Evolutionary conservation across 2,329 filamentous ascomycete species (phyloP).

Genomic region (Fusarium hainanense): DNA sequence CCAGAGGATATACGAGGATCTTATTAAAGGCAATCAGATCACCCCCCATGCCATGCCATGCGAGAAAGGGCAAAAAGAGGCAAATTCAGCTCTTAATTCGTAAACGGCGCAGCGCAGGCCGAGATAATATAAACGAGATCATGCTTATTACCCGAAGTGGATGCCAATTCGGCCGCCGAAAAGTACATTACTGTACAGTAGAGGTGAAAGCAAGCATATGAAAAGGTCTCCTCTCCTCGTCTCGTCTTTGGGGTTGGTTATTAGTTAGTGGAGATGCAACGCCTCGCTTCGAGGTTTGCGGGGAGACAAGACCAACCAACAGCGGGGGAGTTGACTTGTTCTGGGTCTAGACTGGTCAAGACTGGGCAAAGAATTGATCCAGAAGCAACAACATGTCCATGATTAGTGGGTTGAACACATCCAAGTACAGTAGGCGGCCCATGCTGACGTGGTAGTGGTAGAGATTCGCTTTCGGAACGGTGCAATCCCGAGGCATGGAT

Average conservation of each 20-base stretch:
- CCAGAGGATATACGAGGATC: not conserved
- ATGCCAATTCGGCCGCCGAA: constrained; percentile 15
- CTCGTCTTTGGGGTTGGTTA: constrained; percentile 18
- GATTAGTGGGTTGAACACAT: constrained; percentile 24
- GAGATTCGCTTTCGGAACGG: constrained; percentile 21
- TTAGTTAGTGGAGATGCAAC: constrained; percentile 12
- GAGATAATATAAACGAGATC: constrained; percentile 22
- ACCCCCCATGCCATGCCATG: not conserved
- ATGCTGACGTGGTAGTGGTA: constrained; percentile 26
- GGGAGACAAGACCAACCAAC: constrained; percentile 7
- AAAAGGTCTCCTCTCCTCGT: not conserved
- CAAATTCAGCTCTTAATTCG: not conserved
- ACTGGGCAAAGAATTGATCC: constrained; percentile 16
- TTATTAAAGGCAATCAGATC: not conserved
- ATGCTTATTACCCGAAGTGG: constrained; percentile 25
- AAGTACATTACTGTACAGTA: not conserved
- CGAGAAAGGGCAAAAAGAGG: not conserved
- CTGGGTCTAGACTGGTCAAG: not conserved
- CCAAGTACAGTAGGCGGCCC: not conserved
- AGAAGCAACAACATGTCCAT: constrained; percentile 18
- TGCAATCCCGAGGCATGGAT: constrained; percentile 22
- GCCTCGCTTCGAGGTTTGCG: constrained; percentile 33
- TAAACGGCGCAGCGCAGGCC: not conserved
- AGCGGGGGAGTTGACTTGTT: not conserved
- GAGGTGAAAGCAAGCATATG: not conserved